Evolutionary conservation across 306 rosid species (phyloP).

Genomic region (Purshia tridentata): DNA sequence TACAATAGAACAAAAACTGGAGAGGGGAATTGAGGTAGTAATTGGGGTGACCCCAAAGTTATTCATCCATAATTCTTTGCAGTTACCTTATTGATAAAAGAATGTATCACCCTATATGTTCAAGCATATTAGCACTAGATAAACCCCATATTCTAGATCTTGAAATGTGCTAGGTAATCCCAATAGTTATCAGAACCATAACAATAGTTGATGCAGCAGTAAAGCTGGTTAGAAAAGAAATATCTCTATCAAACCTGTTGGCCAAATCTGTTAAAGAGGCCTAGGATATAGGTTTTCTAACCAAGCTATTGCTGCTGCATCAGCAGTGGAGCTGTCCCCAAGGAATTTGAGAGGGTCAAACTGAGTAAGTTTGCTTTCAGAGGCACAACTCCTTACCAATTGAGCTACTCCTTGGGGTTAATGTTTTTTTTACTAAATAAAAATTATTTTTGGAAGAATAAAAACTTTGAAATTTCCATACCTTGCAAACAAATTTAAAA

Average conservation of each 20-base stretch:
- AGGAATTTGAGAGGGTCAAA: neutral
- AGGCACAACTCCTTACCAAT: neutral
- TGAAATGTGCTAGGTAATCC: too few species aligned
- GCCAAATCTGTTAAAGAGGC: neutral
- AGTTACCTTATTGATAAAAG: too few species aligned
- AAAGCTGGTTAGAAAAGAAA: neutral
- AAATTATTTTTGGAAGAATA: neutral
- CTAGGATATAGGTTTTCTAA: too few species aligned
- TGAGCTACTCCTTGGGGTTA: neutral
- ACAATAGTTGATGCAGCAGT: conserved; percentile 1
- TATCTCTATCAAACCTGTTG: too few species aligned
- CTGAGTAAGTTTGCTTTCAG: neutral
- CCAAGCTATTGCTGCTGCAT: neutral
- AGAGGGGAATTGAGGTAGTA: neutral
- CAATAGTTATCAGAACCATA: neutral
- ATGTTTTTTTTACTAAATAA: too few species aligned
- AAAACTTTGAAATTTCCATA: neutral
- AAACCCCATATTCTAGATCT: too few species aligned
- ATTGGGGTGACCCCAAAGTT: neutral
- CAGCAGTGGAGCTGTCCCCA: neutral
- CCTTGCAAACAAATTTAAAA: neutral
- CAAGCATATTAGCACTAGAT: too few species aligned
- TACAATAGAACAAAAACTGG: neutral
- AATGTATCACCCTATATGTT: too few species aligned
- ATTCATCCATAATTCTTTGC: too few species aligned